phyloP scores from a whole-genome alignment of 352 stramenopile genomes.

The Phytopythium chamaehyphon region DNA sequence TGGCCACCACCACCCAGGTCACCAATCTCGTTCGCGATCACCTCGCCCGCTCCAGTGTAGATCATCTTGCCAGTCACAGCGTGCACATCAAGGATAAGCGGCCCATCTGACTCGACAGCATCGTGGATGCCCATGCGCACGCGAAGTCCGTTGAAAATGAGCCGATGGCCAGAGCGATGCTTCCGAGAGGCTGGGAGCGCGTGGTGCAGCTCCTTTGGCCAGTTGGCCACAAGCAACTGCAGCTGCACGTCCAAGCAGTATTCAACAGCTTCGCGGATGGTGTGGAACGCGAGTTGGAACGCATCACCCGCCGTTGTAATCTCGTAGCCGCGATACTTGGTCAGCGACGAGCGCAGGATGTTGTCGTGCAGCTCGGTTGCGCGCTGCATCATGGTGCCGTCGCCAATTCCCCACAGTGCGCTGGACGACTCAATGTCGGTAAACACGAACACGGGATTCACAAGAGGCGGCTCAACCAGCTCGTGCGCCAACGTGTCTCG shows the following conservation, averaged over 20 bases:
- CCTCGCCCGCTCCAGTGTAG: conserved; percentile 41
- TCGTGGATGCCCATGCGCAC: conserved; percentile 57
- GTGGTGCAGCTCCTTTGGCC: conserved; percentile 56
- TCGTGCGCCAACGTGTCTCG: conserved; percentile 9
- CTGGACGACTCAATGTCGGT: conserved; percentile 69
- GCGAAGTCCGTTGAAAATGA: conserved; percentile 44
- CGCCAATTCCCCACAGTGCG: conserved; percentile 45
- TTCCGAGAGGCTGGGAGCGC: conserved; percentile 42
- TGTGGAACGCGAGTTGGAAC: conserved; percentile 73
- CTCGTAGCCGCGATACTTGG: conserved; percentile 62
- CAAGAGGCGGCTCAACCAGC: conserved; percentile 12
- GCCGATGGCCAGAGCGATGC: conserved; percentile 20
- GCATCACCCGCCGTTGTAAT: conserved; percentile 69
- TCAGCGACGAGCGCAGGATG: conserved; percentile 27
- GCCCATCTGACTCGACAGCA: conserved; percentile 27
- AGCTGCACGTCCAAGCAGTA: conserved; percentile 65
- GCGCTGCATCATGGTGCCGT: conserved; percentile 40
- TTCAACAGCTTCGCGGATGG: conserved; percentile 48
- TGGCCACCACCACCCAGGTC: conserved; percentile 45
- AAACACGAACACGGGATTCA: conserved; percentile 56
- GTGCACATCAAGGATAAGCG: conserved; percentile 31
- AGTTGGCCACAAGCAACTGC: conserved; percentile 43
- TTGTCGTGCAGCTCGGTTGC: conserved; percentile 44
- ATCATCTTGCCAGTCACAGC: conserved; percentile 46
- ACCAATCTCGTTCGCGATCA: conserved; percentile 46